Base-by-base conservation (phyloP, 1,284 basidiomycete genomes). In the Tilletia caries region DNA sequence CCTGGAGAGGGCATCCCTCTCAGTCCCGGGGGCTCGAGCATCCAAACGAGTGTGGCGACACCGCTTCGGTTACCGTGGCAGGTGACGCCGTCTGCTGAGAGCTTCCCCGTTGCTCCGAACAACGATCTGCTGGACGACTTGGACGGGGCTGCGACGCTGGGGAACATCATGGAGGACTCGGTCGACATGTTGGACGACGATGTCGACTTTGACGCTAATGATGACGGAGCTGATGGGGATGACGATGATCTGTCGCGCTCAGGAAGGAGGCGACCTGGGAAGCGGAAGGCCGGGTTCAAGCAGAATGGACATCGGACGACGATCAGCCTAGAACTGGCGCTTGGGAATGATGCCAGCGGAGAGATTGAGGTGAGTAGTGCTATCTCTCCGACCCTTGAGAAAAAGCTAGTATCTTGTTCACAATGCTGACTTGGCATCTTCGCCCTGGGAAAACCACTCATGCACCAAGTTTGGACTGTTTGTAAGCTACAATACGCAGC, bases 401-500 rank as follows among this genome's bases (percentile, higher is more conserved):
- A n/a, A n/a, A n/a, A n/a, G n/a, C n/a, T 41, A 6, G 8, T 41
- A 41, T 15, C 37, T 41, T 41, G 37, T 41, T 41, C 37, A 6
- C 37, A 41, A 10, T 6, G 37, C 37, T 41, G 15, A 41, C 15
- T 41, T 15, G 58, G 27, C 58, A 15, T 29, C 25, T 60, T 60
- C 18, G 58, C n/a, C 32, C 20, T 15, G n/a, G 20, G 58, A 20
- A 27, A 27, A 60, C 18, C 32, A 18, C 27, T 29, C n/a, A 27
- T 29, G 58, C 58, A n/a, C 75, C 5, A 67, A 76, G 67, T 62
- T 75, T 34, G 71, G 70, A 25, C 70, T 79, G 66, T 73, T 75
- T 13, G 77, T 79, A 44, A 74, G 71, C 1, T 79, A 76, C 46
- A 70, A 69, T 41, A 77, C 76, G 58, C n/a, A 50, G 2, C 66